phyloP scores from a whole-genome alignment of 2,329 filamentous ascomycete genomes.

The Niveomyces coronatus region DNA sequence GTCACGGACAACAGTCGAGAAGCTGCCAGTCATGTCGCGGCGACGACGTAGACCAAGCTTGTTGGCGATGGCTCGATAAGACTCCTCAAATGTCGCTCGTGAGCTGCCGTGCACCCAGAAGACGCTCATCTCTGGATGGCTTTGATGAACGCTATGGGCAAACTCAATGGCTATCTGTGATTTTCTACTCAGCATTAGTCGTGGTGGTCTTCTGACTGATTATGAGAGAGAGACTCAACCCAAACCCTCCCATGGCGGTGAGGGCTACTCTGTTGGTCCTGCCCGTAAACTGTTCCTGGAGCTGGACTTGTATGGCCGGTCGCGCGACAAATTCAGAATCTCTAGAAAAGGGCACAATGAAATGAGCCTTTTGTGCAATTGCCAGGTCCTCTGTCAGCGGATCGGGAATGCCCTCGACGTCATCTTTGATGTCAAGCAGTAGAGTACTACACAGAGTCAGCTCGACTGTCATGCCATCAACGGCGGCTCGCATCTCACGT shows the following conservation, averaged over 20 bases:
- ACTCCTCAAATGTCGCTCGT: slow-evolving; percentile 10
- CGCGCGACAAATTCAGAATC: slow-evolving; percentile 12
- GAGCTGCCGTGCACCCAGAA: slow-evolving; percentile 12
- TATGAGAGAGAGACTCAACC: slow-evolving; percentile 3
- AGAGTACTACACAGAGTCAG: slow-evolving; percentile 3
- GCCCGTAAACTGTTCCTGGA: slow-evolving; percentile 4
- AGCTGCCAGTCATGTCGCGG: slow-evolving; percentile 8
- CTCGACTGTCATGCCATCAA: background rate
- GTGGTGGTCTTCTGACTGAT: background rate
- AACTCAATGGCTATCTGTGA: slow-evolving; percentile 14
- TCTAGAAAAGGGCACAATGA: slow-evolving; percentile 10
- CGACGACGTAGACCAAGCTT: slow-evolving; percentile 8
- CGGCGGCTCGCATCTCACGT: background rate
- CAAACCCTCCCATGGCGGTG: slow-evolving; percentile 12
- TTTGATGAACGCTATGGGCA: slow-evolving; percentile 7
- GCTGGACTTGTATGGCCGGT: slow-evolving; percentile 8
- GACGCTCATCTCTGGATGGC: slow-evolving; percentile 6
- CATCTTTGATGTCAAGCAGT: slow-evolving; percentile 3
- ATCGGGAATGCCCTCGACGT: background rate
- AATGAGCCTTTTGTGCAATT: slow-evolving; percentile 6
- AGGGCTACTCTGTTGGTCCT: slow-evolving; percentile 6
- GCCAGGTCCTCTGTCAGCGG: background rate
- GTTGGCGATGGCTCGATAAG: slow-evolving; percentile 10
- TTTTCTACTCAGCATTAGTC: slow-evolving; percentile 11
- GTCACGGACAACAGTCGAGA: slow-evolving; percentile 11